Base-by-base conservation (phyloP, 371 early-diverging fungal genomes). In the Rhizopus sp. region DNA sequence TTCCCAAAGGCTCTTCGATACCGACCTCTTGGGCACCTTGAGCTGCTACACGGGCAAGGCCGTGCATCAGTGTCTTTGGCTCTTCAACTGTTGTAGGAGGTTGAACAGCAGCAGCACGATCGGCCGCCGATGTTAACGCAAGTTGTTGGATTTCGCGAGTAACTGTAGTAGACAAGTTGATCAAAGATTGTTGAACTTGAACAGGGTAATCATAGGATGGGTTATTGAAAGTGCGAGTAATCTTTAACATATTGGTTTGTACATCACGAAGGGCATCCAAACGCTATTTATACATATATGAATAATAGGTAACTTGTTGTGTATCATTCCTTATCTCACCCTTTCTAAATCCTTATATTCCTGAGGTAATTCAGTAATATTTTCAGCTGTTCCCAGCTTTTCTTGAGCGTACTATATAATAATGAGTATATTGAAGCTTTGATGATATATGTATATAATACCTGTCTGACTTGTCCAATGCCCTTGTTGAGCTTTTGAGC, bases 281-380 rank as follows among this genome's bases (percentile, higher is more conserved):
- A 39, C 85, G 81, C 83, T 81, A 64, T 31, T 46, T 23, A 23
- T 29, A n/a, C n/a, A n/a, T n/a, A 10, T 31, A 40, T 45, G 37
- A 49, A 13, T 5, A 17, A n/a, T 15, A 32, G 6, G 9, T 16
- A 17, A 46, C 8, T 52, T 33, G 8, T 33, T 9, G 12, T 1
- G 12, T n/a, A 13, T 7, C 30, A 3, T 10, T 9, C 10, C 38
- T 15, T 32, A 33, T n/a, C 55, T 73, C 81, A 85, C 87, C 78
- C 76, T 76, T 57, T 89, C 91, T 53, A 94, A 80, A 57, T 88
- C 86, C 51, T 88, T 78, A 75, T 96, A 96, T 60, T 95, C 95
- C 59, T 77, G 82, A 29, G 96, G 96, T 23, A 95, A 86, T 57
- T 91, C 93, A 16, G 96, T 96, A 39, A 92, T 80, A 54, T 92